Conservation (phyloP, 2,329 filamentous ascomycete genomes). For the Pseudocercospora cruenta region DNA sequence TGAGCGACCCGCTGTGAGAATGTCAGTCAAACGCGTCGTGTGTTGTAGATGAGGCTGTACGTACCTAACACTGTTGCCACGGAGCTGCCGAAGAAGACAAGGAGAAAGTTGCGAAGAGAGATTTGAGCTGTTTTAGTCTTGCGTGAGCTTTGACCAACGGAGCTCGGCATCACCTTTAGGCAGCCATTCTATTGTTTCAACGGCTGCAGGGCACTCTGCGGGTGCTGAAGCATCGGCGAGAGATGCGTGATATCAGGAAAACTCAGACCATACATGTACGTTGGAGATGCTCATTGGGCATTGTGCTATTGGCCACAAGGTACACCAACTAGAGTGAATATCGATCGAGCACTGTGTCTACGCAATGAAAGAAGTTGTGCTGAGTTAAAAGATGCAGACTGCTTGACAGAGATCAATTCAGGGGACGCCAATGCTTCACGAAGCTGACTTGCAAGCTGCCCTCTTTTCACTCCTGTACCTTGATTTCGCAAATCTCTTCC, state of each 20-base stretch:
- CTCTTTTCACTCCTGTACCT: not conserved
- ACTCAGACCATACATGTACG: not conserved
- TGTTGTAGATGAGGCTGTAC: not conserved
- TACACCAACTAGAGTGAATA: too few species aligned
- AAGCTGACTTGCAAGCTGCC: too few species aligned
- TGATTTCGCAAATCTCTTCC: not conserved
- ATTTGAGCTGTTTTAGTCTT: not conserved
- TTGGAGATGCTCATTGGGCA: not conserved
- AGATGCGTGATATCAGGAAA: not conserved
- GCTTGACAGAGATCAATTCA: too few species aligned
- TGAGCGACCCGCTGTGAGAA: not conserved
- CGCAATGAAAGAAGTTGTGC: too few species aligned
- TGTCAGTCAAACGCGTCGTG: not conserved
- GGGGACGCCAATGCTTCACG: too few species aligned
- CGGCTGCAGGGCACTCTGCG: not conserved
- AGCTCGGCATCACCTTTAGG: not conserved
- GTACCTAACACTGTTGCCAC: not conserved
- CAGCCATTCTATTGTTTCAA: not conserved
- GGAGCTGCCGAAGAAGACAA: not conserved
- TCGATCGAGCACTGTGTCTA: too few species aligned
- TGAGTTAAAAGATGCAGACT: too few species aligned
- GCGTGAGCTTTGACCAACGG: not conserved
- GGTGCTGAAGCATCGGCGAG: not conserved
- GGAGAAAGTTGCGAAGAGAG: not conserved
- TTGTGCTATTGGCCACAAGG: not conserved